These are phyloP conservation scores for Pestalotiopsis sp. DNA, from an alignment of 2,329 filamentous ascomycete genomes.

Conservation along the genomic window DNA sequence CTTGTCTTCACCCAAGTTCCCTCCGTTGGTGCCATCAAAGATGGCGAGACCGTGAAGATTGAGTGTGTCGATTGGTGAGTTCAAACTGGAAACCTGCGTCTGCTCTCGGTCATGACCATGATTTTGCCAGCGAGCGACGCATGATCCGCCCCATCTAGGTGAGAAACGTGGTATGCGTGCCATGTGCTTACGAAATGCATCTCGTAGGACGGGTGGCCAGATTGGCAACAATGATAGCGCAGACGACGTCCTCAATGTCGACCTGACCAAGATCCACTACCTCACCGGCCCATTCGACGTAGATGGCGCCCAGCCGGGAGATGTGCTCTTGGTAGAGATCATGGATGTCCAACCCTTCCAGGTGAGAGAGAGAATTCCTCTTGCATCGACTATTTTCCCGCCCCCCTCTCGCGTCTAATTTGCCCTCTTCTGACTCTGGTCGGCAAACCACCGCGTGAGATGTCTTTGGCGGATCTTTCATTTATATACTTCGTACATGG, in stretches of 20 bases:
- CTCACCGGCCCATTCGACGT: constrained; percentile 89
- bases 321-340: constrained; percentile 85
- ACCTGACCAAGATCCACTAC: constrained; percentile 84
- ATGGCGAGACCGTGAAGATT: constrained; percentile 89
- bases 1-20: constrained; percentile 61
- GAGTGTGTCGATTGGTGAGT: constrained; percentile 80
- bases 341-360: constrained; percentile 90
- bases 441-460: not conserved
- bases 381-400: too few species aligned
- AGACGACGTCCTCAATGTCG: constrained; percentile 84
- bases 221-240: constrained; percentile 88
- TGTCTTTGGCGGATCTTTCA: not conserved
- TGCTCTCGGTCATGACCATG: not conserved
- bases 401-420: too few species aligned
- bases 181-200: not conserved
- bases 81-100: not conserved
- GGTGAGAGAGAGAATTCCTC: constrained; percentile 26
- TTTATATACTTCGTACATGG: too few species aligned
- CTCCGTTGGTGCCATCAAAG: constrained; percentile 70
- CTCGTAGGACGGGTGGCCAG: constrained; percentile 69
- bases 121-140: not conserved
- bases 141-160: not conserved
- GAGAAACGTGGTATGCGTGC: not conserved
- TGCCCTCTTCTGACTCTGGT: not conserved
- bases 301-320: constrained; percentile 81